phyloP scores from a whole-genome alignment of 208 protist species.

The Crithidia brevicula region DNA sequence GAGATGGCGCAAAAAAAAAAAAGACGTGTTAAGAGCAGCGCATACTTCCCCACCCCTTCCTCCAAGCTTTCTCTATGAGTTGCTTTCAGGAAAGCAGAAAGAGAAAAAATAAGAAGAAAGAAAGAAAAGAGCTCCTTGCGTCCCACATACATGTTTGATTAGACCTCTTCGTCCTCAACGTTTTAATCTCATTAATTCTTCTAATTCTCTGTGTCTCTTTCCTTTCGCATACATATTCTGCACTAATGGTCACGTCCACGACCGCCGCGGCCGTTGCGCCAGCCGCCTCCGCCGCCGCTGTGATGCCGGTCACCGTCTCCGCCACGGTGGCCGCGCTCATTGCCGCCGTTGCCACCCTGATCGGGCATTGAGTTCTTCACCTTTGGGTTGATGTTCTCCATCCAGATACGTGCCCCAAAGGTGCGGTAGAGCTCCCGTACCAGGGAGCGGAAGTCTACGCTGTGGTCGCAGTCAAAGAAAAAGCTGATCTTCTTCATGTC shows the following conservation, averaged over 20 bases:
- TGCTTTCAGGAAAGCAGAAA: too few species aligned
- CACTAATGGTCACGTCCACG: slow-evolving; percentile 26
- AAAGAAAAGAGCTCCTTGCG: neutral
- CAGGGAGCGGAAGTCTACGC: slow-evolving; percentile 89
- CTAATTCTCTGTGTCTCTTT: neutral
- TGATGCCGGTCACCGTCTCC: slow-evolving; percentile 19
- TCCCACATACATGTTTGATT: too few species aligned
- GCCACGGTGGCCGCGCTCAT: slow-evolving; percentile 34
- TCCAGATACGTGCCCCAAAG: slow-evolving; percentile 93
- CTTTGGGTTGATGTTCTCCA: slow-evolving; percentile 90
- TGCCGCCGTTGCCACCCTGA: slow-evolving; percentile 19
- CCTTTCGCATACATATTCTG: neutral
- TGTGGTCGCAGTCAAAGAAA: slow-evolving; percentile 90
- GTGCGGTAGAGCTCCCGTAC: slow-evolving; percentile 90
- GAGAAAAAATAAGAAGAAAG: too few species aligned
- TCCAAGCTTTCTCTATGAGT: too few species aligned
- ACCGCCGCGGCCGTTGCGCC: slow-evolving; percentile 32
- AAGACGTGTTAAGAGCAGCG: too few species aligned
- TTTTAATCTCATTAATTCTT: neutral
- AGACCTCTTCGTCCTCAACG: neutral
- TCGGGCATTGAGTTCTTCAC: slow-evolving; percentile 86
- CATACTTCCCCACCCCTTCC: too few species aligned
- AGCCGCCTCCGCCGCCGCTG: slow-evolving; percentile 24
- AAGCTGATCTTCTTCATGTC: slow-evolving; percentile 95
- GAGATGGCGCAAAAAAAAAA: too few species aligned